Conservation (phyloP, 2,329 filamentous ascomycete species). For the Fusarium foetens region DNA sequence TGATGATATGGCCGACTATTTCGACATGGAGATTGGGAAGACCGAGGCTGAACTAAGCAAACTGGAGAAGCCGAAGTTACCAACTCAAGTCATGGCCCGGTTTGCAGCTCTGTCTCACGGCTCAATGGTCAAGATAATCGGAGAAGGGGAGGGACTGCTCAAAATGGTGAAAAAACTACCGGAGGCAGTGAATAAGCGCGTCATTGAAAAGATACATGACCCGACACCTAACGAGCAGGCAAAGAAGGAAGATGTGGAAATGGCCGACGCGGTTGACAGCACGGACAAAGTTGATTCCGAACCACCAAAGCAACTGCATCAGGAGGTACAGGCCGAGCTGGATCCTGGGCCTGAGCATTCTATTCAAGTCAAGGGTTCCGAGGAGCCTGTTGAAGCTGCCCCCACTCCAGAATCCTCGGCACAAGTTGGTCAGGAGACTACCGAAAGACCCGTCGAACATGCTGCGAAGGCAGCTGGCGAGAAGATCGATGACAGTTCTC, state of each 20-base stretch:
- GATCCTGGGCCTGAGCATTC: neutral
- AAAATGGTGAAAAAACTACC: slow-evolving; percentile 57
- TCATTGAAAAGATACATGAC: slow-evolving; percentile 6
- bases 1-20: slow-evolving; percentile 67
- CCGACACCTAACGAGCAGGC: neutral
- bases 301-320: neutral
- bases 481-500: neutral
- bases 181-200: slow-evolving; percentile 33
- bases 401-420: neutral
- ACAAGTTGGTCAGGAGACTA: slow-evolving; percentile 3
- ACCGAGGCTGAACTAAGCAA: slow-evolving; percentile 61
- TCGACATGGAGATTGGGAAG: slow-evolving; percentile 63
- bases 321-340: neutral
- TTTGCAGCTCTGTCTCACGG: slow-evolving; percentile 61
- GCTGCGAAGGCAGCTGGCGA: neutral
- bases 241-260: slow-evolving; percentile 26
- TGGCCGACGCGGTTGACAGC: slow-evolving; percentile 36
- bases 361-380: slow-evolving; percentile 2
- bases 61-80: slow-evolving; percentile 55
- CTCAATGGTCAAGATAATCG: slow-evolving; percentile 59
- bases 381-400: slow-evolving; percentile 5
- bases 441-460: neutral
- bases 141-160: slow-evolving; percentile 56
- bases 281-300: neutral
- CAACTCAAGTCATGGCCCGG: slow-evolving; percentile 55